phyloP scores from a whole-genome alignment of 331 rosid species.

The Stylosanthes scabra region DNA sequence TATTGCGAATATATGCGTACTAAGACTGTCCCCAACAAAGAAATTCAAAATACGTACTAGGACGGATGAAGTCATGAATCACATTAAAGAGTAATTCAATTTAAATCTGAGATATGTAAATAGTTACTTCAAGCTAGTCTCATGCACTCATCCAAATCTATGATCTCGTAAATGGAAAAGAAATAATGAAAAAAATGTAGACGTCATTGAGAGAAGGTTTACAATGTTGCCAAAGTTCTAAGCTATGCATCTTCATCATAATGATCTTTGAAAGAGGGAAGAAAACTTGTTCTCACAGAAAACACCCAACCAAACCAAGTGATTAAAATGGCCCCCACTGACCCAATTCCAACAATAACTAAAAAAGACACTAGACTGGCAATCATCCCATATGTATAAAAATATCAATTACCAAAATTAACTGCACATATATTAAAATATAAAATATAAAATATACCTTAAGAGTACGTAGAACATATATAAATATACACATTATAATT shows the following conservation, averaged over 20 bases:
- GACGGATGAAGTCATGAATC: not conserved
- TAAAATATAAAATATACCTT: no score
- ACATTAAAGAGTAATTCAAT: not conserved
- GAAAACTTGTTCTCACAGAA: not conserved
- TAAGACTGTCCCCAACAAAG: no score
- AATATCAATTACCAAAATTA: no score
- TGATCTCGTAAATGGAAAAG: not conserved
- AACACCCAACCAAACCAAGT: not conserved
- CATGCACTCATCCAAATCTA: not conserved
- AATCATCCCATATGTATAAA: no score
- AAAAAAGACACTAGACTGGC: not conserved
- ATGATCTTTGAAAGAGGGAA: not conserved
- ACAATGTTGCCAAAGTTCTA: not conserved
- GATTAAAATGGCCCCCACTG: not conserved
- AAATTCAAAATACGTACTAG: not conserved
- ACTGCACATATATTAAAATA: no score
- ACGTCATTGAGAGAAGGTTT: not conserved
- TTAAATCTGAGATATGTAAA: not conserved
- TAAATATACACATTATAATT: no score
- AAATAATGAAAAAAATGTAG: not conserved
- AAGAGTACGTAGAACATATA: no score
- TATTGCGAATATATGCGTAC: no score
- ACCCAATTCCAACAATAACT: slow-evolving; percentile 25
- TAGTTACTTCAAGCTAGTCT: slow-evolving; percentile 10
- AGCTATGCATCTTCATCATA: not conserved